A percentile compares a stretch with the other conserved stretches of the same genome.
Evolutionary conservation across 768 basidiomycete species (phyloP).

Genomic region (Sporobolomyces pararoseus): DNA sequence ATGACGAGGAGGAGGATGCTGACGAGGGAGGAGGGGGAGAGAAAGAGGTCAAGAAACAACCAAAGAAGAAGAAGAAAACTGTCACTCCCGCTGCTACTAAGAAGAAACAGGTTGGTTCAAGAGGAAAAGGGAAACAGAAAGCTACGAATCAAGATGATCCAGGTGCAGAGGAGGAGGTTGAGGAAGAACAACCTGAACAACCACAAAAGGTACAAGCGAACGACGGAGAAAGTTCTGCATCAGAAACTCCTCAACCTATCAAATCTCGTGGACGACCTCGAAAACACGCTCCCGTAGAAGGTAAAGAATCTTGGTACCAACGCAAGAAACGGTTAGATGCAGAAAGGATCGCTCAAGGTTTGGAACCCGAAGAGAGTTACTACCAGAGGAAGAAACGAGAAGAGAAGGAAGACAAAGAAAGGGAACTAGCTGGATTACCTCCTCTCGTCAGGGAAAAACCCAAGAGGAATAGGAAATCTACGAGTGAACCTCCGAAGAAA

Average conservation of each 20-base stretch:
- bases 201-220: not conserved
- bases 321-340: slow-evolving; percentile 9
- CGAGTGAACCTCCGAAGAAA: too few relatives aligned
- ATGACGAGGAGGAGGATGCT: slow-evolving; percentile 35
- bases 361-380: slow-evolving; percentile 14
- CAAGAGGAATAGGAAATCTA: slow-evolving; percentile 27
- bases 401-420: slow-evolving; percentile 39
- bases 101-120: slow-evolving; percentile 5
- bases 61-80: not conserved
- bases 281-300: slow-evolving; percentile 18
- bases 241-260: slow-evolving; percentile 50
- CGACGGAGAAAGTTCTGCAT: not conserved
- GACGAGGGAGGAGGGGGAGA: slow-evolving; percentile 11
- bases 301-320: slow-evolving; percentile 1
- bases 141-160: not conserved
- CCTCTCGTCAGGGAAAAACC: slow-evolving; percentile 39
- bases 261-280: slow-evolving; percentile 51
- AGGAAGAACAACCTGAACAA: not conserved
- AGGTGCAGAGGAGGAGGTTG: not conserved
- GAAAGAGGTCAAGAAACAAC: slow-evolving; percentile 49
- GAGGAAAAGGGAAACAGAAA: slow-evolving; percentile 13
- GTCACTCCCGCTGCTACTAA: too few relatives aligned
- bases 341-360: slow-evolving; percentile 3
- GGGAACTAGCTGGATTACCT: slow-evolving; percentile 22
- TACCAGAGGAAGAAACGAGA: slow-evolving; percentile 43